Base-by-base conservation (phyloP, 75 land plant genomes). In the Pinus taeda region DNA sequence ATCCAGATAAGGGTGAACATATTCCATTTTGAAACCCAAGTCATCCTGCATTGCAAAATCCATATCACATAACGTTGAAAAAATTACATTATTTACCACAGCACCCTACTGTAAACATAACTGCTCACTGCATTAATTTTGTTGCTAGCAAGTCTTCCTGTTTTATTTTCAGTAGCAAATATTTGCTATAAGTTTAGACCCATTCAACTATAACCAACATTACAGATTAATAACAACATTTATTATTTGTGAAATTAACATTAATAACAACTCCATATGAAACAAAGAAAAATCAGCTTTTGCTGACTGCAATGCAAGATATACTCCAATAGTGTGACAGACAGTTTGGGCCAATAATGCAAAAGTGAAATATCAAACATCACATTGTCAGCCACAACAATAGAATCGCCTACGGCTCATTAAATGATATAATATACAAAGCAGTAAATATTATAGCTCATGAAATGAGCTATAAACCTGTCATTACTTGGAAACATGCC, bases 1-100 rank as follows among this genome's bases (percentile, higher is more conserved):
- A 86, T 94, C 98, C 17, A 97, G 12, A 77, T 91, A 97, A 17
- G 99, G 99, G 77, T 97, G 99, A 49, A 92, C 99, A 85, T 95
- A 97, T 81, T 97, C 99, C 65, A 95, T 80, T 83, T 97, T 95
- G 71, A 97, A 97, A 20, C 98, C 83, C 69, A 97, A 88, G 67
- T 97, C 98, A 89, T 97, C 99, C 99, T 96, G 82, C 36, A 59
- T 30, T 21, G 24, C 56, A 76, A 76, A 39, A 71, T 36, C 24
- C 74, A 67, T n/a, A 76, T 69, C 45, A 30, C 53, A 33, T 22
- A 30, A 21, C 20, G n/a, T 15, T 33, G 33, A 75, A 29, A 2
- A 14, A 71, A 33, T 14, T 21, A 53, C 49, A 45, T 45, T 45
- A 45, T 6, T 45, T 45, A 45, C 8, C 49, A 45, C 30, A 21